Base-by-base conservation (phyloP, 1,284 basidiomycete species). In the Naganishia liquefaciens region DNA sequence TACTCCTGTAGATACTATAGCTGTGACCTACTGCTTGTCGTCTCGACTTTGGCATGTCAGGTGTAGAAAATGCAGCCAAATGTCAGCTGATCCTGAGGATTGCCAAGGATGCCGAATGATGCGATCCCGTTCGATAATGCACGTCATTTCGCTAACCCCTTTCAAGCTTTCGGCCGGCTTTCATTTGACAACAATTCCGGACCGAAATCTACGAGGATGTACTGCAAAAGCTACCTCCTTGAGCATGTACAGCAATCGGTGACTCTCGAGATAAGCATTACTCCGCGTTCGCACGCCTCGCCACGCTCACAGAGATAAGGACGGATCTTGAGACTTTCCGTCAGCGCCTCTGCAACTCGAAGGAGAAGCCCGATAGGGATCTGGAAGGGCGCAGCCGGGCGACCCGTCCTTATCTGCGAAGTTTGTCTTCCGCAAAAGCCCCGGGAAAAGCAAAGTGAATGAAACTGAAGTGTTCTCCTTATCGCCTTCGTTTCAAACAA, bases 311-410 rank as follows among this genome's bases (percentile, higher is more conserved):
- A 28, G 6, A 58, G 57, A 60, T 60, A 60, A 60, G 55, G 55
- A 60, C 49, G 55, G 55, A 58, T 49, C 33, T 40, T 11, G 10
- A 23, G 19, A 33, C 19, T 21, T 37, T 19, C 51, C 17, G 51
- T 37, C 28, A 53, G 28, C 28, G 51, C 30, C 10, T 37, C 19
- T 17, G 33, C 46, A 25, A 39, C 51, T 39, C 19, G 15, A 40
- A 60, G 57, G 57, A 46, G 57, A 50, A 39, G 46, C 21, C 57
- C 57, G 57, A 50, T 37, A 60, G 55, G 46, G 43, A 49, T 60
- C 57, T 60, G 21, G 15, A 15, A 23, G 21, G 47, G 40, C 47
- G 47, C 21, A 25, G 30, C 33, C 19, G 27, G 27, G 25, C 49
- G 28, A 6, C 49, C 10, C 3, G 19, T 39, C 51, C 51, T 53